Percentiles rank a stretch among this genome's conserved stretches.
Conservation (phyloP, 345 rosid species). For the Odontarrhena argentea region DNA sequence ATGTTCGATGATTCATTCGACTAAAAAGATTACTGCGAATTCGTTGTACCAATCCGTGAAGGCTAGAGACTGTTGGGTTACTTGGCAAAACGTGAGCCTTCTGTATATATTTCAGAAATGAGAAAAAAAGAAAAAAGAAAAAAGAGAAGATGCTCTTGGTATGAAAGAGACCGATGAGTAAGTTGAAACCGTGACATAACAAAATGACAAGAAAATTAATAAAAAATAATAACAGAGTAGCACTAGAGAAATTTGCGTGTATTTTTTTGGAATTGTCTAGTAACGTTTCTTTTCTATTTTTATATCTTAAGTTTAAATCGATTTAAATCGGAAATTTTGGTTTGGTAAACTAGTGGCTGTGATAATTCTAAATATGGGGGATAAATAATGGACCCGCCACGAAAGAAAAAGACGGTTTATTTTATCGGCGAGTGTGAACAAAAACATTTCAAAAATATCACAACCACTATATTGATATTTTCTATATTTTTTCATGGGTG, state of each 20-base stretch:
- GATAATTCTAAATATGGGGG: slow-evolving; percentile 10
- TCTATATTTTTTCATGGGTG: neutral
- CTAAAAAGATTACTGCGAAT: slow-evolving; percentile 23
- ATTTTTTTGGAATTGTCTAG: slow-evolving; percentile 34
- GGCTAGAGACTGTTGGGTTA: slow-evolving; percentile 2
- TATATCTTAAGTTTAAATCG: neutral
- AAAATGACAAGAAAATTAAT: slow-evolving; percentile 20
- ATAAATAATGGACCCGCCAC: slow-evolving; percentile 20
- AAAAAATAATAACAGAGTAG: neutral
- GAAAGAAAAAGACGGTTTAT: neutral
- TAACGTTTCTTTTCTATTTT: slow-evolving; percentile 14
- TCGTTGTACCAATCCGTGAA: slow-evolving; percentile 37
- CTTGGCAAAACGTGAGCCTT: slow-evolving; percentile 34
- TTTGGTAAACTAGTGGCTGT: slow-evolving; percentile 26
- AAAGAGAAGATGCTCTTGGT: slow-evolving; percentile 23
- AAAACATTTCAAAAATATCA: neutral
- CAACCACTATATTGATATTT: slow-evolving; percentile 23
- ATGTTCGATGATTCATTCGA: slow-evolving; percentile 13
- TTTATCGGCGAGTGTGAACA: slow-evolving; percentile 27
- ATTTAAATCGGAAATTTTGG: neutral
- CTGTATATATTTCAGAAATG: neutral
- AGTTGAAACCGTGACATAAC: slow-evolving; percentile 38
- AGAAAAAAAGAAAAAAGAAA: neutral
- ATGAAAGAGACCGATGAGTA: slow-evolving; percentile 34
- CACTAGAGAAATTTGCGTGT: slow-evolving; percentile 16